Evolutionary conservation across 2,329 filamentous ascomycete species (phyloP).

Genomic region (Cadophora luteo-olivacea): DNA sequence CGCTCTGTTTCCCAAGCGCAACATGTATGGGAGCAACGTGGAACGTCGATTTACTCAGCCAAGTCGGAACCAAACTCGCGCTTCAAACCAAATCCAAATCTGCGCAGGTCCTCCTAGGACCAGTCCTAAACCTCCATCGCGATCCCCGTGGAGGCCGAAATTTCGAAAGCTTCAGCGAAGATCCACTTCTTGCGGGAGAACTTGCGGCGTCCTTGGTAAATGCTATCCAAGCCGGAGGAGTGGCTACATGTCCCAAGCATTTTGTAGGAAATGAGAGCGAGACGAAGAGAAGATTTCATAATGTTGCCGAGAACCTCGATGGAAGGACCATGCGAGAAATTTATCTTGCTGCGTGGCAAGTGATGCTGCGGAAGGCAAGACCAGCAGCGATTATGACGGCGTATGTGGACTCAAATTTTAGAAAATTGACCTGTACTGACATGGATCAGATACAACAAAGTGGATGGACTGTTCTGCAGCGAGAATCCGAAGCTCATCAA

Average conservation of each 20-base stretch:
- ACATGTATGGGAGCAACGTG: slow-evolving; percentile 44
- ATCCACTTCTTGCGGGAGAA: slow-evolving; percentile 52
- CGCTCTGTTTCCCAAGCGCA: slow-evolving; percentile 42
- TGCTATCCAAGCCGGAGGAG: slow-evolving; percentile 49
- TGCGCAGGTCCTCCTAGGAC: slow-evolving; percentile 73
- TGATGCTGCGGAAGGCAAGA: slow-evolving; percentile 48
- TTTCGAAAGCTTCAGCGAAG: slow-evolving; percentile 56
- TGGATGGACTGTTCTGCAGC: slow-evolving; percentile 52
- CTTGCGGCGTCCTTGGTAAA: slow-evolving; percentile 50
- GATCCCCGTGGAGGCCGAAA: slow-evolving; percentile 51
- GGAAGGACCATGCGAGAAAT: slow-evolving; percentile 49
- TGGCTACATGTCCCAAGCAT: slow-evolving; percentile 53
- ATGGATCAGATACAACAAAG: slow-evolving; percentile 47
- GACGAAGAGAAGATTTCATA: slow-evolving; percentile 46
- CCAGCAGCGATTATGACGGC: slow-evolving; percentile 53
- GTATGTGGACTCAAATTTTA: slow-evolving; percentile 1
- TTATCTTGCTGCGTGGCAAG: slow-evolving; percentile 53
- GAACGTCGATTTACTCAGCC: slow-evolving; percentile 39
- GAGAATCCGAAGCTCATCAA: slow-evolving; percentile 47
- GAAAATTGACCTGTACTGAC: not conserved
- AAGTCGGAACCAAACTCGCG: slow-evolving; percentile 40
- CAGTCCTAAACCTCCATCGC: slow-evolving; percentile 52
- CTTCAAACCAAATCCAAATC: slow-evolving; percentile 67
- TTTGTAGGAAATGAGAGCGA: slow-evolving; percentile 51
- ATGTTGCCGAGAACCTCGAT: slow-evolving; percentile 46